Base-by-base conservation (phyloP, 495 filamentous ascomycete species). In the Ramalina intermedia region DNA sequence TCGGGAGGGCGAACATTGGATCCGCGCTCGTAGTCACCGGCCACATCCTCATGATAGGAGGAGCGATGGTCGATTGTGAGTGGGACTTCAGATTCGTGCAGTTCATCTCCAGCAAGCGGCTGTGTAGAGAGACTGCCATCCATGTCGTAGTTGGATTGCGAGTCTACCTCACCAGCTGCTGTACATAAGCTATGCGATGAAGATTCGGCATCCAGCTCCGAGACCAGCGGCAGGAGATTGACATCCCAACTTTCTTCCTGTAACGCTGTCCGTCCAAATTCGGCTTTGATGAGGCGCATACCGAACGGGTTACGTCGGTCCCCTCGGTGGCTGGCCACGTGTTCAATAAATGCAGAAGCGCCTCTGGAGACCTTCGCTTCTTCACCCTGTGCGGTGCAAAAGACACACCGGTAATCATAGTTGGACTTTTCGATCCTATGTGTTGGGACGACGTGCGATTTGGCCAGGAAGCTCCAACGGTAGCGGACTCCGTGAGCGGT, bases 401-500 rank as follows among this genome's bases (percentile, higher is more conserved):
- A 68, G 20, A 69, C 55, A 47, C 70, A 74, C 13, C 66, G 66
- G 48, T 63, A 73, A 5, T 49, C 36, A 12, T 52, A 51, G 37
- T 41, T 26, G 7, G 37, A 47, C 0, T 50, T 57, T 52, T 60
- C 63, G 39, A 53, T 55, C 16, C 57, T 61, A 12, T 23, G 16
- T 16, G 41, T 39, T 6, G 47, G 23, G 20, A 51, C 33, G n/a
- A 70, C 52, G 48, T 74, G 70, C 0, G 54, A 63, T 55, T 74
- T 74, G 2, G 69, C 71, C 16, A 74, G 57, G 52, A 74, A 73
- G 8, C 57, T 43, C 66, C 66, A 73, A 4, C 68, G 63, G 46
- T 67, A 75, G 5, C 57, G 57, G 21, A 75, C 60, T 4, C 55
- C 39, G 3, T 46, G n/a, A 18, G 54, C 50, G 0, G 40, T 51